Evolutionary conservation across 2,329 filamentous ascomycete species (phyloP), one percentile per base, ranked within the genome.

Genomic region (Pseudogymnoascus sp.): DNA sequence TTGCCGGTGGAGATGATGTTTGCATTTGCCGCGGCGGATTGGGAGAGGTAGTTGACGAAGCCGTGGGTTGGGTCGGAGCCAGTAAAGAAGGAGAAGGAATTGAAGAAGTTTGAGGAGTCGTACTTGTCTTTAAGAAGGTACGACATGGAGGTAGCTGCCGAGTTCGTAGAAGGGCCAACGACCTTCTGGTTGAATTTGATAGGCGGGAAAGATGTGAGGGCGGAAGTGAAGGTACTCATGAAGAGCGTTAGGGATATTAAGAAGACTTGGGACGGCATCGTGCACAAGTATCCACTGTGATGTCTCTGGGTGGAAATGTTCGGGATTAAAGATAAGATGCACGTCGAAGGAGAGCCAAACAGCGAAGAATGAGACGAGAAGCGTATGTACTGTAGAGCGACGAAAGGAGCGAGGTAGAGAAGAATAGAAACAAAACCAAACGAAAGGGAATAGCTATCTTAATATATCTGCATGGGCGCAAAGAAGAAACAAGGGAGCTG

Each of bases 1-100:
- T 82, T 77, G 60, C 78, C 73, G 66, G 79, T 83, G 65, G 81
- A 82, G 66, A 87, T 84, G 10, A 91, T 78, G 16, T 82, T 81
- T 35, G 75, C 72, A 16, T 72, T 71, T 63, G 81, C 78, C 62
- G 90, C 89, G 12, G 75, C 77, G n/a, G 68, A 67, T 63, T 78
- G 70, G 60, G 74, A 70, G 59, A 81, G 81, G 72, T 84, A 91
- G 71, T 79, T 75, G 25, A 91, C 88, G 69, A 82, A 90, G 50
- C 88, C 89, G 66, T 85, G 74, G 10, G 84, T 90, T 1, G 83
- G 86, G 69, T 92, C 88, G 4, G 66, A 60, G 1, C 75, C 77
- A 14, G 78, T 77, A 65, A 79, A 77, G 73, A 82, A 84, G 66
- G 75, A 77, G 71, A 84, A 84, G 64, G 75, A 75, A 47, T 72